Base-by-base conservation (phyloP, 805 yeast species). In the Candida qinlingensis region DNA sequence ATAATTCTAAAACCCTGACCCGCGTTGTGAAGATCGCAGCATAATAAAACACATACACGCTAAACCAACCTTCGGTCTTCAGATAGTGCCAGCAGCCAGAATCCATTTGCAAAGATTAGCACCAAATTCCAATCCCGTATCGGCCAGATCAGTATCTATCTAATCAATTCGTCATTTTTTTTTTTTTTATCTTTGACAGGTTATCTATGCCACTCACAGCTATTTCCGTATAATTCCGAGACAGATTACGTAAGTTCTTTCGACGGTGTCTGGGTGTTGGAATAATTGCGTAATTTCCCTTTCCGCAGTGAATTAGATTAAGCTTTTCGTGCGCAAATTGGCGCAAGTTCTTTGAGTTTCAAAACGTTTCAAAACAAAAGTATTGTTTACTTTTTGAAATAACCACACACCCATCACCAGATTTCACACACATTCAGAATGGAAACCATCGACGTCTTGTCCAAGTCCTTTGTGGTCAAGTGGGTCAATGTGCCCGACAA, bases 381-480 rank as follows among this genome's bases (percentile, higher is more conserved):
- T 31, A 8, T 31, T 31, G 34, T 31, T 31, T 31, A 31, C 34
- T 31, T 31, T 31, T 31, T 19, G 19, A 19, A 19, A 19, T 19
- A 38, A 38, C 27, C 27, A 37, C 39, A 37, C 25, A 12, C 3
- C 6, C 37, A 11, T 34, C n/a, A 6, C 37, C 37, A 11, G n/a
- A 34, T 9, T 11, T 34, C 12, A 27, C 35, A 19, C 19, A 19
- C 19, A 19, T 19, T 3, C 19, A 19, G 7, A 7, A 87, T 90
- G 97, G 98, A 92, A 67, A 83, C 90, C 2, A 77, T 94, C 43
- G 97, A 92, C 66, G 81, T 94, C 27, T 96, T 91, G 58, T 83
- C 95, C 44, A 86, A 88, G 65, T 85, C 94, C 49, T 92, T 87
- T 60, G 80, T 90, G 53, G 87, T 91, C 60, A 88, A 92, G 58